Evolutionary conservation across 2,329 filamentous ascomycete genomes (phyloP), one percentile per base, ranked within the genome.

Genomic region (Scorias spongiosa): DNA sequence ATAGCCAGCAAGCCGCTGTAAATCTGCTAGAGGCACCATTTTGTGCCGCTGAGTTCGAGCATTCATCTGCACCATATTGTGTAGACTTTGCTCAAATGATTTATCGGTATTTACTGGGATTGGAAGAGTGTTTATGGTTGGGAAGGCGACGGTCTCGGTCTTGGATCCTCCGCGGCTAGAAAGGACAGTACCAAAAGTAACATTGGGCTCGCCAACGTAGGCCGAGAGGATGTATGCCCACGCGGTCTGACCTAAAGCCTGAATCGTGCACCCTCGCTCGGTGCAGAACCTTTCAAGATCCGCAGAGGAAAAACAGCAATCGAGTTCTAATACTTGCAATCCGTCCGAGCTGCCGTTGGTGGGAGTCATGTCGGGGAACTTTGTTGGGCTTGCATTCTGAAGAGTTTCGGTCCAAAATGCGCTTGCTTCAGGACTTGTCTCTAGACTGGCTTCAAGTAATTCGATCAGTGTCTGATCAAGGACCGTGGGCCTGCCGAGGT

Each of bases 121-220:
- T 0, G 89, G 89, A 2, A 94, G 61, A 0, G 87, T 94, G 1
- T 81, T 80, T 44, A 95, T 76, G 56, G 83, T 89, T 0, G 89
- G 88, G 42, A 95, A 84, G 0, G 76, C 70, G 4, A 74, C 71
- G 5, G 69, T 57, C 14, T 72, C 68, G 0, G 78, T 75, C n/a
- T 70, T 66, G 3, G 80, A 71, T 0, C 71, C 70, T 28, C 66
- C 77, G 29, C 86, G 71, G 1, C 86, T 86, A 8, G 88, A 88
- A 7, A 94, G 67, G 0, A 88, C 84, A 11, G 83, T 70, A 17
- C 88, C 89, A 57, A 91, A 93, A 0, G 80, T 80, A 1, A 91
- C 78, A 5, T 71, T 71, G 2, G 65, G 55, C 56, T 94, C 86
- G 1, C 86, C 87, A 11, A 80, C 71, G 54, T 94, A 94, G 0